A percentile compares a stretch with the other conserved stretches of the same genome.
phyloP scores from a whole-genome alignment of 129 eudicot species.

The Chrysanthemum lavandulifolium region DNA sequence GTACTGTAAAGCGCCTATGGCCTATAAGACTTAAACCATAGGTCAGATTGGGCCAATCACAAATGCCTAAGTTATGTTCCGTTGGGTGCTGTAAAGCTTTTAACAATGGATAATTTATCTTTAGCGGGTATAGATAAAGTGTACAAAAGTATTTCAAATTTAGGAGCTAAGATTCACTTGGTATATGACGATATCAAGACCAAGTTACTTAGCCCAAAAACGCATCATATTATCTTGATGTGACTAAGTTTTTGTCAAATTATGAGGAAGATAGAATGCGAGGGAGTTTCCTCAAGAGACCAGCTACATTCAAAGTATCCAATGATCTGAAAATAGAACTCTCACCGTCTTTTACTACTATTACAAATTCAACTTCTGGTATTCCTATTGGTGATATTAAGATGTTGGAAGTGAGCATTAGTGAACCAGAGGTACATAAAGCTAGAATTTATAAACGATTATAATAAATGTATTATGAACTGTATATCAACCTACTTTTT shows the following conservation, averaged over 20 bases:
- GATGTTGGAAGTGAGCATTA: constrained; percentile 29
- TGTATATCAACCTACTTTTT: too few relatives aligned
- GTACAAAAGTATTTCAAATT: constrained; percentile 28
- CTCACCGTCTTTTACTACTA: constrained; percentile 17
- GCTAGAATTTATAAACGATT: neutral
- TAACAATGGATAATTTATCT: neutral
- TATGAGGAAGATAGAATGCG: neutral
- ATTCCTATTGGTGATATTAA: constrained; percentile 29
- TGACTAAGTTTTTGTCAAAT: constrained; percentile 23
- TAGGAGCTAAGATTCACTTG: constrained; percentile 24
- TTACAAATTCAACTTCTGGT: constrained; percentile 17
- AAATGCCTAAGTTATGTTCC: too few relatives aligned
- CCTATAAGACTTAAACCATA: too few relatives aligned
- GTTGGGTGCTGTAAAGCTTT: too few relatives aligned
- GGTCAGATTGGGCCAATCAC: too few relatives aligned
- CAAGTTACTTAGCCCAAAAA: constrained; percentile 28
- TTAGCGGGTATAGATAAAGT: constrained; percentile 29
- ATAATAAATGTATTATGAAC: too few relatives aligned
- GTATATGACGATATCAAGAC: constrained; percentile 26
- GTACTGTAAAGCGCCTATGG: too few relatives aligned
- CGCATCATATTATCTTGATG: neutral
- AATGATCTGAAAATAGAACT: constrained; percentile 27
- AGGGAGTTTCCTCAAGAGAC: constrained; percentile 28
- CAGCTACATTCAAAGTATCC: constrained; percentile 23
- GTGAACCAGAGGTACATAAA: constrained; percentile 30